phyloP scores from a whole-genome alignment of 164 flowering plant genomes.

The Kingdonia uniflora region DNA sequence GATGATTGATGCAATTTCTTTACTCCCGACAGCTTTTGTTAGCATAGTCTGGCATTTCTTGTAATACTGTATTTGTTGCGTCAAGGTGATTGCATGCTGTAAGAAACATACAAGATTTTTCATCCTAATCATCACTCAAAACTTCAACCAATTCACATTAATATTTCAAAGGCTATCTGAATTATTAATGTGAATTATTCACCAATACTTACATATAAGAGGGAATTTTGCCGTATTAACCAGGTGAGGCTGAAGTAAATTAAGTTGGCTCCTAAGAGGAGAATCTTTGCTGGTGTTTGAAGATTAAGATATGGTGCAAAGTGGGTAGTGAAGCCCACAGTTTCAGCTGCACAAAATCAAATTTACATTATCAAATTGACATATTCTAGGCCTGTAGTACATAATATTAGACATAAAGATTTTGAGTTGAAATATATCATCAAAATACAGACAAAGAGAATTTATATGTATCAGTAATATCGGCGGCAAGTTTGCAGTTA shows the following conservation, averaged over 20 bases:
- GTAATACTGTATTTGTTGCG: constrained; percentile 63
- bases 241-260: constrained; percentile 91
- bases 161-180: not conserved
- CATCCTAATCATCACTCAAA: constrained; percentile 40
- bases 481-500: constrained; percentile 94
- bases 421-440: no score
- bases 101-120: no score
- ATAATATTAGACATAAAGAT: no score
- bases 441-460: not conserved
- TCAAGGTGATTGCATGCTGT: no score
- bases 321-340: constrained; percentile 66
- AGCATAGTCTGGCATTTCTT: constrained; percentile 75
- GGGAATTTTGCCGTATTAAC: constrained; percentile 54
- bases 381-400: no score
- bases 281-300: constrained; percentile 77
- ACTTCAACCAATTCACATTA: not conserved
- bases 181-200: no score
- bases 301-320: constrained; percentile 85
- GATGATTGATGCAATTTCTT: constrained; percentile 48
- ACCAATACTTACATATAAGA: constrained; percentile 48
- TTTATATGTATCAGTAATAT: constrained; percentile 52
- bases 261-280: constrained; percentile 85
- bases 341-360: constrained; percentile 92
- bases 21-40: constrained; percentile 45
- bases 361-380: no score